Base-by-base conservation (phyloP, 257 asterid species). In the Mentha longifolia region DNA sequence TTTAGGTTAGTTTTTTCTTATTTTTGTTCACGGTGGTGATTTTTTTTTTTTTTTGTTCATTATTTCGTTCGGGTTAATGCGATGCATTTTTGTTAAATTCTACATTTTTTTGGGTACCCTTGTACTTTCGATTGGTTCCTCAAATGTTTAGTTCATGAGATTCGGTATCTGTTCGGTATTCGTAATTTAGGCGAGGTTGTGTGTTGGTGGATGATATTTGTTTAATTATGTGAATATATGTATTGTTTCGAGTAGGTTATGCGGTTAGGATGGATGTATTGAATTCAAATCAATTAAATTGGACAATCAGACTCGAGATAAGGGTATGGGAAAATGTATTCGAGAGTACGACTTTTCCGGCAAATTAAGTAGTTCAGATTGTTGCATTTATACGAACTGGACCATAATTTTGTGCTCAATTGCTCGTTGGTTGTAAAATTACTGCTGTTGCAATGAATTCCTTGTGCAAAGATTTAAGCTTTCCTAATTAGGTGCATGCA, bases 1-100 rank as follows among this genome's bases (percentile, higher is more conserved):
- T 13, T 61, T 52, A 57, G 81, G 87, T 83, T 60, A 51, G 72
- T 65, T 49, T 14, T 28, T 65, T 31, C 45, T 28, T 3, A 0
- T 28, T 20, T 52, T 35, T 20, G 52, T 41, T 54, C 7, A 17
- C 33, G 25, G 17, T 20, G 2, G 65, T 65, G n/a, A 15, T 12
- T 17, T 55, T 61, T 9, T 61, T 9, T 3, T 43, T n/a, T n/a
- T n/a, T n/a, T n/a, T n/a, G n/a, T n/a, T 31, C 64, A 11, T 6
- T 19, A 8, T 28, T 28, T 52, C 4, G 16, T 28, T 28, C 15
- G 10, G 6, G 45, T 60, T 74, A 47, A 25, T 49, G 25, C 31
- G 6, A 8, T 28, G 41, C 2, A 20, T 41, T 4, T 19, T 41
- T 25, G 20, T 8, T 74, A 11, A 28, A 69, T 70, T 68, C 50